These are phyloP conservation scores for Zea luxurians DNA, from an alignment of 176 grass and related monocot species.

Conservation along the genomic window DNA sequence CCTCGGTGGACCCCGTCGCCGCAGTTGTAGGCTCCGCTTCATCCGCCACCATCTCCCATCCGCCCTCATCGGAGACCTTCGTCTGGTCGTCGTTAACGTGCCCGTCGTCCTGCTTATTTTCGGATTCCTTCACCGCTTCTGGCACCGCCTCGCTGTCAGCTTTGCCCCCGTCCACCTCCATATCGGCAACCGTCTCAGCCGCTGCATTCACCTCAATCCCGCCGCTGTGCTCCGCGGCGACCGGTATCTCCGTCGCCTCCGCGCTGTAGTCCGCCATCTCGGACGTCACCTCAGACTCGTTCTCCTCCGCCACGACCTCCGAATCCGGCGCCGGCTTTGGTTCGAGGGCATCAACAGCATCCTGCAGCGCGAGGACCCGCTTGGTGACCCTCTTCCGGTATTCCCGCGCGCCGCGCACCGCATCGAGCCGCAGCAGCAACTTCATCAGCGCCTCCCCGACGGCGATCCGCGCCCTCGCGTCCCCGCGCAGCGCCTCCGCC, in stretches of 20 bases:
- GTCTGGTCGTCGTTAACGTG: not conserved
- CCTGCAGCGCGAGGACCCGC: conserved; percentile 64
- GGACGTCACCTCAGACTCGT: not conserved
- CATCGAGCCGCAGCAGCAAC: conserved; percentile 55
- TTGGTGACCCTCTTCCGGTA: conserved; percentile 60
- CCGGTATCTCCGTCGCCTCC: not conserved
- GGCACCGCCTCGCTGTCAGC: not conserved
- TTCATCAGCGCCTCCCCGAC: conserved; percentile 58
- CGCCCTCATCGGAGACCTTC: not conserved
- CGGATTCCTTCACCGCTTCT: not conserved
- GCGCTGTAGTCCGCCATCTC: not conserved
- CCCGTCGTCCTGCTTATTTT: not conserved
- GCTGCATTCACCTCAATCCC: not conserved
- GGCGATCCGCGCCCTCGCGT: conserved; percentile 38
- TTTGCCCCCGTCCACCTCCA: conserved; percentile 14
- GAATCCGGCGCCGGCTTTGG: not conserved
- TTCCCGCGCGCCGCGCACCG: conserved; percentile 60
- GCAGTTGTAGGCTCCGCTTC: not conserved
- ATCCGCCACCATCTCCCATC: conserved; percentile 40
- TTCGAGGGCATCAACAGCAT: conserved; percentile 58
- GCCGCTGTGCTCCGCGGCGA: fast-evolving
- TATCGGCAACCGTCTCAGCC: not conserved
- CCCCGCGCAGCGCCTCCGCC: conserved; percentile 26
- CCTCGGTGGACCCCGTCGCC: not conserved
- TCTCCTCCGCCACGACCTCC: not conserved